Percentiles rank a stretch among this genome's conserved stretches.
phyloP scores from a whole-genome alignment of 2,329 filamentous ascomycete species.

The Exophiala xenobiotica region DNA sequence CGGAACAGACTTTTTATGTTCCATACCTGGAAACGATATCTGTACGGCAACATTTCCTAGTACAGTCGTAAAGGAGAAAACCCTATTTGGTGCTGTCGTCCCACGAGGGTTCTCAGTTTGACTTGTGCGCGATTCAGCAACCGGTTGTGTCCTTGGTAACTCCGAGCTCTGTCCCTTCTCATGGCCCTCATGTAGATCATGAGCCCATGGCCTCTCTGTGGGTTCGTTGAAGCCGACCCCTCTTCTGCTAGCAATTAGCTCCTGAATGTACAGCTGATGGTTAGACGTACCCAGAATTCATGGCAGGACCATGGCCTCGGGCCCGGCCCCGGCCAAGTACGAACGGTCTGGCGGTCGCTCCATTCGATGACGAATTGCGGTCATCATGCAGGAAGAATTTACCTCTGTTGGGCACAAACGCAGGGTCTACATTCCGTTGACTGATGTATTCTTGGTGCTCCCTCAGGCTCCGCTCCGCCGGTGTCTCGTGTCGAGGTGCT shows the following conservation, averaged over 20 bases:
- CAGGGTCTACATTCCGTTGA: constrained; percentile 82
- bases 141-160: constrained; percentile 35
- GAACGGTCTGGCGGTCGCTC: constrained; percentile 62
- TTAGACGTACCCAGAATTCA: constrained; percentile 15
- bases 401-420: constrained; percentile 90
- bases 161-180: constrained; percentile 31
- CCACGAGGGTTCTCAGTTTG: constrained; percentile 27
- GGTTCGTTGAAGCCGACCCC: constrained; percentile 29
- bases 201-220: constrained; percentile 63
- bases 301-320: constrained; percentile 55
- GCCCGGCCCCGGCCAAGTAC: constrained; percentile 64
- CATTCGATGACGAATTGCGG: constrained; percentile 51
- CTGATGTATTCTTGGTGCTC: constrained; percentile 91
- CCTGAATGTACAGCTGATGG: not conserved
- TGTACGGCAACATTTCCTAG: constrained; percentile 83
- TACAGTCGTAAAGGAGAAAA: constrained; percentile 78
- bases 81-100: constrained; percentile 62
- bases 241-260: constrained; percentile 13
- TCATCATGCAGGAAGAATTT: constrained; percentile 98
- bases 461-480: constrained; percentile 70
- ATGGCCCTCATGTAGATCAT: constrained; percentile 81
- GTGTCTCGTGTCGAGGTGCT: constrained; percentile 52
- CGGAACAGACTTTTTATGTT: constrained; percentile 67
- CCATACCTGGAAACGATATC: constrained; percentile 75
- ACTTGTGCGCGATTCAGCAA: constrained; percentile 19